Base-by-base conservation (phyloP, 1,284 basidiomycete species). In the Hypsizygus ulmarius region DNA sequence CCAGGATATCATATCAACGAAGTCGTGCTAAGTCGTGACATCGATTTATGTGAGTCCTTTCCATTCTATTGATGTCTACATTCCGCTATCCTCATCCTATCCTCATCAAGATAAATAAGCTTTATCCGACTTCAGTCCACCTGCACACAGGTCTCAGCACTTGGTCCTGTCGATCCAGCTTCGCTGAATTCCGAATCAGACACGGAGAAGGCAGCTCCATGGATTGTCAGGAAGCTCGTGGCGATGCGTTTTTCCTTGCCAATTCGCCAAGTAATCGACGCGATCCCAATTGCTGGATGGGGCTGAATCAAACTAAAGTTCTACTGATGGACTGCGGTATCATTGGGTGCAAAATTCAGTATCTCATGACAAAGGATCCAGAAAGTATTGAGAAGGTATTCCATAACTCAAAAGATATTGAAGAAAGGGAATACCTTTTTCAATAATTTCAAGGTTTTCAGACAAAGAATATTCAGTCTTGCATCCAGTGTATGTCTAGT, bases 211-310 rank as follows among this genome's bases (percentile, higher is more conserved):
- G 61, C 70, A 9, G 78, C 78, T 16, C 78, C 80, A 54, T 84
- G 81, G 81, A 77, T 83, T 42, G 69, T 84, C 27, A 68, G 81
- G 46, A 84, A 82, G 63, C 72, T 84, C 4, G 78, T 79, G 15
- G 80, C 79, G 52, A 81, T 82, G 61, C 61, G 78, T 73, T 30
- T 19, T 15, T 5, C 30, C n/a, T 11, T 45, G 18, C 9, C 8
- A 18, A 19, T 15, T 28, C 32, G 15, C 4, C 12, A 14, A 4
- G 25, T 3, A 8, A 14, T 38, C 19, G 29, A 16, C 10, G 19
- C 19, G n/a, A 15, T 39, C 29, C 12, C 39, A 18, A 15, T 40
- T 12, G 6, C n/a, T 36, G n/a, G n/a, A 4, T 7, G 9, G n/a
- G 43, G 6, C 21, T 3, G 21, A 7, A 3, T 25, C 21, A 25